Base-by-base conservation (phyloP, 495 filamentous ascomycete species). In the Hypoxylon subgilvum region DNA sequence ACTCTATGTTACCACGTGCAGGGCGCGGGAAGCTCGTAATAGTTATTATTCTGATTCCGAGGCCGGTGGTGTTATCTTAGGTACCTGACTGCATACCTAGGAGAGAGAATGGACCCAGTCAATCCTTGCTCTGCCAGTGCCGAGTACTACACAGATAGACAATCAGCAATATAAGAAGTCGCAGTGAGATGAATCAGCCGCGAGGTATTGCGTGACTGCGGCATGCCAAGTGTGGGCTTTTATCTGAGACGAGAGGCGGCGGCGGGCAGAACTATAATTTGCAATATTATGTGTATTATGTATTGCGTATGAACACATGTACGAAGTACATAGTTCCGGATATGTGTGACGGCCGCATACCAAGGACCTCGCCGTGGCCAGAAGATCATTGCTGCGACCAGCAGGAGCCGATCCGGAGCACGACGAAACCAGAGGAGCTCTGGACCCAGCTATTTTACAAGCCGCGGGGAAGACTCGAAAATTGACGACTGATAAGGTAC, bases 361-460 rank as follows among this genome's bases (percentile, higher is more conserved):
- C 27, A 56, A 23, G 30, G 30, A 50, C 38, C 21, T 13, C 9
- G 32, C n/a, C n/a, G n/a, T n/a, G n/a, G n/a, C 43, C 39, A 42
- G 53, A 57, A 42, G 38, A 57, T 57, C 53, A 49, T 57, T 57
- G 16, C 53, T 35, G 53, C 25, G 53, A 34, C 44, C 14, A 57
- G 53, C 38, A 57, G 45, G 53, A 57, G 44, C 53, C 31, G 53
- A 10, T 38, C 31, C 53, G 45, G 53, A 57, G 27, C 13, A 18
- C 6, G 13, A 13, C 25, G 18, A 23, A 23, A 34, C n/a, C n/a
- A n/a, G n/a, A n/a, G n/a, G n/a, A n/a, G n/a, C n/a, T n/a, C n/a
- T n/a, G n/a, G n/a, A n/a, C 21, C 23, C 12, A 28, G 14, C 9
- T 30, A 30, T 5, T 25, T 22, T 47, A 32, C 34, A 14, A 39